Evolutionary conservation across 2,329 filamentous ascomycete genomes (phyloP).

Genomic region (Botrytis pseudocinerea): DNA sequence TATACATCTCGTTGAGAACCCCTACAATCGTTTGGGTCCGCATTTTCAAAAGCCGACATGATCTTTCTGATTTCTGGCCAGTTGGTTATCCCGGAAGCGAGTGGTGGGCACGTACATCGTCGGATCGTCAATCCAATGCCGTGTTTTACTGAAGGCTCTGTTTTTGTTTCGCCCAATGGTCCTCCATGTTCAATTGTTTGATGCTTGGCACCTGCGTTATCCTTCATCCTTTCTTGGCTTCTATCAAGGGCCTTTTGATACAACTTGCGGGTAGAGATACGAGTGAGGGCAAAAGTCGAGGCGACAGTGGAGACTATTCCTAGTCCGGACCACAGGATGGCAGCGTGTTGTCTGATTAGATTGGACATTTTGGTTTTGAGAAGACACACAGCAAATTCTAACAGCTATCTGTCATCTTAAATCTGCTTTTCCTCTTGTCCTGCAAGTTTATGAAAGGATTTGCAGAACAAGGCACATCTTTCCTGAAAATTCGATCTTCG

Average conservation of each 20-base stretch:
- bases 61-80: not conserved
- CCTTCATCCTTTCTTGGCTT: accelerated
- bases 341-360: not conserved
- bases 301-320: not conserved
- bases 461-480: not conserved
- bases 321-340: not conserved
- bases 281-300: not conserved
- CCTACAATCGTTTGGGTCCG: not conserved
- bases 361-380: not conserved
- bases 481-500: not conserved
- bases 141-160: not conserved
- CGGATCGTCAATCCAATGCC: not conserved
- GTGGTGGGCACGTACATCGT: not conserved
- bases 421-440: not conserved
- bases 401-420: not conserved
- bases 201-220: not conserved
- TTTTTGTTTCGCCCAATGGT: too few species aligned
- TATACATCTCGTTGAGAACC: not conserved
- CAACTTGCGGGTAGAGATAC: not conserved
- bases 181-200: not conserved
- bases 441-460: not conserved
- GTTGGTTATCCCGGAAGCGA: not conserved
- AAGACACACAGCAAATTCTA: not conserved
- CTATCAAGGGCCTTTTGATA: not conserved
- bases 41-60: not conserved